Percentiles rank a stretch among this genome's conserved stretches.
Evolutionary conservation across 805 yeast species (phyloP).

Genomic region (Saccharomycopsis amapae): DNA sequence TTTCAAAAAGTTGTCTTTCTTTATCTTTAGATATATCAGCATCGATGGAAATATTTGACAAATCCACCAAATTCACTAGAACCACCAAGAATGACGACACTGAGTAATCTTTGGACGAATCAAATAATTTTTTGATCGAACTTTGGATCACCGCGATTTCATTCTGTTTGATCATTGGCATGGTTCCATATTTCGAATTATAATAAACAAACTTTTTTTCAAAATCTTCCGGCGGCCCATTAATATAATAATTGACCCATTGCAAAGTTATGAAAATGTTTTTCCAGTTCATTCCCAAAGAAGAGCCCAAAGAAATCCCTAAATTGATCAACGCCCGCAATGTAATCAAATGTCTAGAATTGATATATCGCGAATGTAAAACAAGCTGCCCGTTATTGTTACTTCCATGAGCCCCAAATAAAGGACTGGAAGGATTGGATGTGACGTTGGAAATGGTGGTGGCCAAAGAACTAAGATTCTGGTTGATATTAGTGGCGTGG

Average conservation of each 20-base stretch:
- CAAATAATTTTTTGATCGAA: slow-evolving; percentile 54
- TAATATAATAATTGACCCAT: slow-evolving; percentile 68
- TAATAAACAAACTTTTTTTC: slow-evolving; percentile 25
- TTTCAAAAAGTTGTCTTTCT: slow-evolving; percentile 9
- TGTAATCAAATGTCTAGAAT: slow-evolving; percentile 65
- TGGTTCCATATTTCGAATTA: slow-evolving; percentile 22
- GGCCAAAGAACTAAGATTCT: slow-evolving; percentile 11
- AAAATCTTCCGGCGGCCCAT: slow-evolving; percentile 47
- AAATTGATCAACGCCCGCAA: slow-evolving; percentile 72
- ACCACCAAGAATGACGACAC: slow-evolving; percentile 43
- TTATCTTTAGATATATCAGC: slow-evolving; percentile 9
- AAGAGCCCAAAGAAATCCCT: slow-evolving; percentile 76
- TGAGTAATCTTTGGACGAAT: slow-evolving; percentile 52
- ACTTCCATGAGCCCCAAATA: not conserved
- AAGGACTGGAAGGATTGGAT: slow-evolving; percentile 9
- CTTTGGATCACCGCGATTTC: slow-evolving; percentile 48
- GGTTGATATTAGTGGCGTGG: slow-evolving; percentile 16
- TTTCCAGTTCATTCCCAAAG: slow-evolving; percentile 61
- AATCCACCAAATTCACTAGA: slow-evolving; percentile 37
- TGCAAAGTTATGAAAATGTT: slow-evolving; percentile 57
- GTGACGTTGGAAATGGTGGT: slow-evolving; percentile 11
- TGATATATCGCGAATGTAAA: slow-evolving; percentile 39
- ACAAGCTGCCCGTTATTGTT: slow-evolving; percentile 9
- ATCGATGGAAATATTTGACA: slow-evolving; percentile 31
- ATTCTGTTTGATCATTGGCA: slow-evolving; percentile 25